Percentiles rank a stretch among this genome's conserved stretches.
phyloP scores from a whole-genome alignment of 306 rosid species.

The Sicyos baderoa region DNA sequence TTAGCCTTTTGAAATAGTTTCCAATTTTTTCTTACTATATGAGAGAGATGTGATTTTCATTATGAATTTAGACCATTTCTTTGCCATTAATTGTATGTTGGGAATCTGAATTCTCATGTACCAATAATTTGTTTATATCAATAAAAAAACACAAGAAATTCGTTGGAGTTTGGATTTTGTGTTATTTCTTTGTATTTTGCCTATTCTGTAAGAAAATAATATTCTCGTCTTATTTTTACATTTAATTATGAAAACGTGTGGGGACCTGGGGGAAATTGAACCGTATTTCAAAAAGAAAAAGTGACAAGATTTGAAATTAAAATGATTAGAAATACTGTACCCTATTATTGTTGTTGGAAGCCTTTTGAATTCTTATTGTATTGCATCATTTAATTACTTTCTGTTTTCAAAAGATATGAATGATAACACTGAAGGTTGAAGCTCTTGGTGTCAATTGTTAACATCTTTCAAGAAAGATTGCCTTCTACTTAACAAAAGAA shows the following conservation, averaged over 20 bases:
- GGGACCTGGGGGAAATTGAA: neutral
- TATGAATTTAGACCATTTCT: neutral
- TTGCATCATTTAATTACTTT: too few relatives aligned
- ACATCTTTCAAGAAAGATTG: neutral
- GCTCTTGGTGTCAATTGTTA: too few relatives aligned
- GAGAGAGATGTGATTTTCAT: neutral
- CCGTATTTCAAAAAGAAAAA: neutral
- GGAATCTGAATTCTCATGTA: neutral
- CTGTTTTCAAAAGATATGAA: too few relatives aligned
- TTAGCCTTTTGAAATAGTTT: neutral
- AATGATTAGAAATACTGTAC: neutral
- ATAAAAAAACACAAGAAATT: neutral
- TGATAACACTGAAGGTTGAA: too few relatives aligned
- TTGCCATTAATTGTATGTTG: constrained; percentile 4
- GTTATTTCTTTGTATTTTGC: neutral
- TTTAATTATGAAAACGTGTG: neutral
- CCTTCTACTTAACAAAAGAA: too few relatives aligned
- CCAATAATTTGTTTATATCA: neutral
- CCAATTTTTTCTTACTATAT: neutral
- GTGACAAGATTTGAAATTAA: neutral
- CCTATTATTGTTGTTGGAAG: neutral
- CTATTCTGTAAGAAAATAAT: neutral
- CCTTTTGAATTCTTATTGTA: neutral
- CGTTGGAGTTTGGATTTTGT: neutral
- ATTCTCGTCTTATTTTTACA: neutral